Evolutionary conservation across 768 basidiomycete species (phyloP), one percentile per base, ranked within the genome.

Genomic region (Boletus rubroflammeus): DNA sequence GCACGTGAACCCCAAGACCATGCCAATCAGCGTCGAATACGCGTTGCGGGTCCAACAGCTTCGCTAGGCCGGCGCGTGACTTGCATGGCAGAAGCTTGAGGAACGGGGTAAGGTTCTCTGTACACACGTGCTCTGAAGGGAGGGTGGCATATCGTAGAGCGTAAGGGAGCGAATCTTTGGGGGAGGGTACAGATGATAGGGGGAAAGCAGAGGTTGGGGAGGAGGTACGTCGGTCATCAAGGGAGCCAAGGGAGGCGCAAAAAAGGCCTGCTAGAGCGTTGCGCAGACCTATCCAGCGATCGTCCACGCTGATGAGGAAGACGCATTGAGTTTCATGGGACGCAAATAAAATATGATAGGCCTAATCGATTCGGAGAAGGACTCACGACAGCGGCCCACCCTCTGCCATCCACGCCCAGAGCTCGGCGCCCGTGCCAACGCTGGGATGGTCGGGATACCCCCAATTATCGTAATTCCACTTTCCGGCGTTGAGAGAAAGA

Each of bases 31-130:
- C 89, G 59, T 93, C 90, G 61, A 98, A 94, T 3, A 96, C 72
- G 3, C 78, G 79, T 61, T 96, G 91, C 0, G 93, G 89, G 64
- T 94, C 91, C 41, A 98, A 75, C 23, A 98, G 77, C 15, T 72
- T 76, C 0, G 93, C 90, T 21, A 98, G 78, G 13, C 97, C 95
- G 0, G 94, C 92, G 19, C 79, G 74, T 6, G 90, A 84, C 65
- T 97, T 92, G 76, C 96, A 98, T 0, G 97, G 97, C 1, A 98
- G 75, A 10, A 98, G 83, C 67, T 96, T 93, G 54, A 98, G 78
- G 73, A 98, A 97, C 0, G 97, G 96, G 0, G 96, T 98, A 9
- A 98, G 75, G 64, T 98, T 98, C 67, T 98, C 97, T 5, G 96
- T 98, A 67, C 96, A 99, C n/a, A 98, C 89, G 61, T 86, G 78